Base-by-base conservation (phyloP, 805 yeast genomes). In the Hyphopichia homilentoma region DNA sequence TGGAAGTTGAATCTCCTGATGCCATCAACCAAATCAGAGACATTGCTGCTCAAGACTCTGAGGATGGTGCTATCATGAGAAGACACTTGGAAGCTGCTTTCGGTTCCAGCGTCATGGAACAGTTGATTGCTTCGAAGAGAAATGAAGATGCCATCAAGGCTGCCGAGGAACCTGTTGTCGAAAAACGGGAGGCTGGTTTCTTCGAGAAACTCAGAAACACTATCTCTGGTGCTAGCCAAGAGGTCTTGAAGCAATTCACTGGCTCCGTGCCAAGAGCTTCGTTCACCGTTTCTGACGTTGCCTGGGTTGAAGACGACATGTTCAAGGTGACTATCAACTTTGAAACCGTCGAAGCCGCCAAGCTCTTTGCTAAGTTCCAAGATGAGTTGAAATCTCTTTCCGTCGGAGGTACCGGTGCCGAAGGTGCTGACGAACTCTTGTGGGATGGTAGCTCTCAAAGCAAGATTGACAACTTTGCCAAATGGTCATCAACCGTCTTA, bases 221-320 rank as follows among this genome's bases (percentile, higher is more conserved):
- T 6, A 21, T 37, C 15, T 33, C 28, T 16, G 30, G 27, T n/a
- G 35, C 27, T 21, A 36, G 38, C 14, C 40, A 40, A 29, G 23
- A 26, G 18, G 32, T 43, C 15, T 21, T 40, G 27, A 25, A 33
- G 21, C 17, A 32, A 13, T 33, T 36, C 31, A 19, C 24, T 17
- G 33, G 28, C 7, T 15, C 33, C 15, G 32, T 27, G 25, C 57
- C 58, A 20, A 37, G 41, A 28, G 59, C 57, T 30, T 50, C 48
- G n/a, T 42, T 54, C 32, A 46, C 41, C 6, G 46, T 54, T n/a
- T 48, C 57, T 21, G 46, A 47, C 25, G 40, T 47, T 30, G 34
- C 32, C 8, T 40, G 25, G 26, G 47, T 44, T 16, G 27, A 36
- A 21, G 50, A 32, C 21, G 45, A 42, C 33, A 27, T 42, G 19